Base-by-base conservation (phyloP, 306 rosid genomes). In the Alnus rubra region DNA sequence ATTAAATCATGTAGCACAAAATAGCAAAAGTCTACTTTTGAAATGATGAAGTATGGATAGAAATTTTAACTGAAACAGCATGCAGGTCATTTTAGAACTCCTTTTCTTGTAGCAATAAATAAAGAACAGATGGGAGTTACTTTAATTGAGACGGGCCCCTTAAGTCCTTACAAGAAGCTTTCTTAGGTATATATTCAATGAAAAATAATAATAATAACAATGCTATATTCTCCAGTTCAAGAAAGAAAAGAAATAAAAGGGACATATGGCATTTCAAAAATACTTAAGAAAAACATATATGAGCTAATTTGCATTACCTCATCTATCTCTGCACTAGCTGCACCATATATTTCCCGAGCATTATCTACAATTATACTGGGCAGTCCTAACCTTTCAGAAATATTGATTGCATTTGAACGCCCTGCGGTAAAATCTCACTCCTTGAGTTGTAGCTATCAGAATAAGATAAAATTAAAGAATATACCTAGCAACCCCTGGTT, bases 1-100 rank as follows among this genome's bases (percentile, higher is more conserved):
- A 80, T 74, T 64, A 77, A 56, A 53, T 69, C 81, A 33, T 19
- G 59, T 69, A 65, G 79, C 73, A 47, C 48, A 74, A 77, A 42
- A 76, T 28, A 79, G 39, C 53, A 69, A 54, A 47, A 10, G n/a
- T 62, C 30, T 76, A 75, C 75, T 75, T 54, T 23, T 50, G 47
- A 69, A 83, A 74, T 12, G 44, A 69, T 67, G 51, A 58, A 51
- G 50, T 49, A 72, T 15, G n/a, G 74, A 51, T 62, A 62, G 35
- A 75, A 64, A 52, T 71, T 58, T 48, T 7, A 47, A 23, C 52
- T 37, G 45, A 33, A 82, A 54, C 31, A 47, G 15, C 49, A 60
- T 28, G 31, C 23, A 11, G 62, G 49, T 48, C 33, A 13, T 39
- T 35, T 15, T 7, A 67, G 71, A 7, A 18, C 50, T 65, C 23